Evolutionary conservation across 345 rosid genomes (phyloP), one percentile per base, ranked within the genome.

Genomic region (Sonneratia caseolaris): DNA sequence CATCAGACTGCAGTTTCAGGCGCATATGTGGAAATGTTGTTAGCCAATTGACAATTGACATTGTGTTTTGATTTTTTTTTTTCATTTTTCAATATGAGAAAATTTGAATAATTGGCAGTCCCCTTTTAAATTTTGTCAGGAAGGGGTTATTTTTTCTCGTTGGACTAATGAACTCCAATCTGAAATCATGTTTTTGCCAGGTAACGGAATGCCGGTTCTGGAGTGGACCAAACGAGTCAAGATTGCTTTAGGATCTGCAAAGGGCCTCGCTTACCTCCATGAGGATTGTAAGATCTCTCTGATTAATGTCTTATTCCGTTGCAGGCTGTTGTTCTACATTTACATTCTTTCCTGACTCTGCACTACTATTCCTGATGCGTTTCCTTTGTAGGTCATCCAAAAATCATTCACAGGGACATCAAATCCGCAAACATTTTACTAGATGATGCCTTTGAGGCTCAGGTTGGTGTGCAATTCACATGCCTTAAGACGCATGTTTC

Each of bases 261-360:
- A 92, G 92, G 99, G 98, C 35, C 84, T 96, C 82, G 97, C 99
- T 22, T 96, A 92, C 81, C 83, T 96, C 70, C 98, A 96, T 45
- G 99, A 96, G 85, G 99, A 92, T 62, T 96, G 98, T 96, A 86
- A 9, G 99, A 59, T 70, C 66, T 55, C 64, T 77, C 43, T 40
- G 24, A 35, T 4, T 4, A 62, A 1, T 27, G 38, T 62, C 66
- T 13, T 62, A 13, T 62, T 24, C 64, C 35, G 2, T 57, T 57
- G 64, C 27, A 21, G 64, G n/a, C 66, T 27, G 18, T 12, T 36
- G 11, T 62, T 12, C 45, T 40, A 42, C 14, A 21, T 62, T 14
- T 10, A 16, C 45, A 36, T 55, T 42, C 16, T 37, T 64, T 47
- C 27, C 37, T 36, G 48, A 42, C 19, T 70, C 36, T 9, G 19